phyloP scores from a whole-genome alignment of 140 eudicot genomes.

The Flaveria floridana region DNA sequence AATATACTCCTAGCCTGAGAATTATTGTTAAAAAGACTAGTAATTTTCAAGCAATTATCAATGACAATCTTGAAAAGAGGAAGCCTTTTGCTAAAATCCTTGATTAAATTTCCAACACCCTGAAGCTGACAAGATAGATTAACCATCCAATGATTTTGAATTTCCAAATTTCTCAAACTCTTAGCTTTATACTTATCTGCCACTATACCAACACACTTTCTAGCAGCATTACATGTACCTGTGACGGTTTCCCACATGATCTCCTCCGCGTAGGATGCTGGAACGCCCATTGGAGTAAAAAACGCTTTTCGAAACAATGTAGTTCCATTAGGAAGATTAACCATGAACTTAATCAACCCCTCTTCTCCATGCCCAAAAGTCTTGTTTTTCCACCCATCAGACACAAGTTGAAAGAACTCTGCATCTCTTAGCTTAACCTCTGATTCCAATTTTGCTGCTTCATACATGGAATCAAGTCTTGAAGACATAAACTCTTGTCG shows the following conservation, averaged over 20 bases:
- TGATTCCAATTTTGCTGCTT: slow-evolving; percentile 56
- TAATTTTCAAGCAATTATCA: slow-evolving; percentile 57
- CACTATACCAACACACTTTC: slow-evolving; percentile 71
- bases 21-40: slow-evolving; percentile 47
- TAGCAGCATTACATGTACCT: slow-evolving; percentile 48
- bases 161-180: slow-evolving; percentile 61
- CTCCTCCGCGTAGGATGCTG: slow-evolving; percentile 66
- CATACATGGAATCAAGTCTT: slow-evolving; percentile 62
- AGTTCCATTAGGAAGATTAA: slow-evolving; percentile 85
- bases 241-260: slow-evolving; percentile 63
- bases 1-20: slow-evolving; percentile 61
- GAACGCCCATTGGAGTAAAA: slow-evolving; percentile 34
- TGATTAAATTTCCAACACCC: slow-evolving; percentile 56
- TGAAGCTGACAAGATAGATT: slow-evolving; percentile 72
- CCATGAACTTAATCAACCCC: slow-evolving; percentile 56
- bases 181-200: slow-evolving; percentile 71
- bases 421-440: slow-evolving; percentile 68
- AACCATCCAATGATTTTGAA: slow-evolving; percentile 73
- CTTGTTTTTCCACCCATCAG: slow-evolving; percentile 65
- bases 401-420: slow-evolving; percentile 58
- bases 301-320: slow-evolving; percentile 57
- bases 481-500: slow-evolving; percentile 45
- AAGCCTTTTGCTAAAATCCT: slow-evolving; percentile 69
- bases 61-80: slow-evolving; percentile 53
- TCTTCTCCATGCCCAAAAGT: slow-evolving; percentile 38